Conservation (phyloP, 2,329 filamentous ascomycete genomes). For the Trichoderma brevicompactum region DNA sequence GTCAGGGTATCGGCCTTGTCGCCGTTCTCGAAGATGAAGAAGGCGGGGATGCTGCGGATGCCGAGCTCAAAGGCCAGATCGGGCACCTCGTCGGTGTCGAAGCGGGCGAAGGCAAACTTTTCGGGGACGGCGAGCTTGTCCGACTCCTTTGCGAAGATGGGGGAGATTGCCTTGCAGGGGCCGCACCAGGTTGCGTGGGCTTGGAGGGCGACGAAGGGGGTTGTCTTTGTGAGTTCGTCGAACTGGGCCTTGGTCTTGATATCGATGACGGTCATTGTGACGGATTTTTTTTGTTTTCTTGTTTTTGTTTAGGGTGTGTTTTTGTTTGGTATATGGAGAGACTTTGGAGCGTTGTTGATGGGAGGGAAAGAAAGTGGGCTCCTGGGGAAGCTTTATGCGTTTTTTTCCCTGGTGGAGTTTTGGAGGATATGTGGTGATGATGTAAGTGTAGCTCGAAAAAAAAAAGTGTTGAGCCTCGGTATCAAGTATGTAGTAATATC, state of each 20-base stretch:
- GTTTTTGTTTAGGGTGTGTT: not conserved
- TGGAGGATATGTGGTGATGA: slow-evolving; percentile 1
- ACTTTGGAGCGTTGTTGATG: not conserved
- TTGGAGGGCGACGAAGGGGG: slow-evolving; percentile 59
- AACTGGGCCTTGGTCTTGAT: slow-evolving; percentile 53
- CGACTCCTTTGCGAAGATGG: slow-evolving; percentile 56
- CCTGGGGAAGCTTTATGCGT: not conserved
- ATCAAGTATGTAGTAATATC: not conserved
- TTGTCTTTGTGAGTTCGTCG: slow-evolving; percentile 52
- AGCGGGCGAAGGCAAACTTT: slow-evolving; percentile 59
- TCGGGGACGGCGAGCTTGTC: slow-evolving; percentile 43
- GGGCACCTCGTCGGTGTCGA: slow-evolving; percentile 61
- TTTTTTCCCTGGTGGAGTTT: slow-evolving; percentile 5
- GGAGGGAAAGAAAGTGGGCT: not conserved
- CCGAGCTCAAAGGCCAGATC: slow-evolving; percentile 55
- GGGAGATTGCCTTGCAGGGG: slow-evolving; percentile 64
- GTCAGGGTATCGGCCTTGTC: slow-evolving; percentile 51
- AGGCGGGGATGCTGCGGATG: slow-evolving; percentile 62
- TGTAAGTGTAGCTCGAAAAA: not conserved
- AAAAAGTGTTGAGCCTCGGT: slow-evolving; percentile 8
- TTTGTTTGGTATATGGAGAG: not conserved
- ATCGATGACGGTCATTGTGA: slow-evolving; percentile 38
- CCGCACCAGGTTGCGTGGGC: slow-evolving; percentile 65
- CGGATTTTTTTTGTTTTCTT: not conserved
- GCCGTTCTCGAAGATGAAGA: slow-evolving; percentile 63